Base-by-base conservation (phyloP, 1,284 basidiomycete genomes). In the Ustilago bromivora region DNA sequence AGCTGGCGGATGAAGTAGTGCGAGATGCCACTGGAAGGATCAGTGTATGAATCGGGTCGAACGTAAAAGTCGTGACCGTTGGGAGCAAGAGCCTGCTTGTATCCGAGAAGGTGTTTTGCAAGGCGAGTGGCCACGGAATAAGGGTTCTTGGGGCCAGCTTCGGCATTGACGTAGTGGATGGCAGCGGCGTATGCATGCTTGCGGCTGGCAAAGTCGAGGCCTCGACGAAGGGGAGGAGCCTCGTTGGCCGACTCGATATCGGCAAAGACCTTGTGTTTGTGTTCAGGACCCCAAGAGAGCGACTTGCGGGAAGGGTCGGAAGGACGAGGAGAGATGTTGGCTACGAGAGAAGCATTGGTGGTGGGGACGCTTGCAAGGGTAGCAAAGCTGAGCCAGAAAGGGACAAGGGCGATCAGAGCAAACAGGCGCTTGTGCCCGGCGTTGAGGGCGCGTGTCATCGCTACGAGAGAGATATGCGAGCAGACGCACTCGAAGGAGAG, bases 1-100 rank as follows among this genome's bases (percentile, higher is more conserved):
- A 70, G 65, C 64, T 82, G 81, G 38, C 77, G 78, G 34, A 82
- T 52, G 54, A 71, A 82, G 71, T 76, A 76, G 68, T 79, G 71
- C 51, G 67, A 76, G 52, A 82, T 71, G 23, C 79, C 81, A 46
- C 76, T 76, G 28, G 61, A 63, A 7, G 66, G 62, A 31, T 82
- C 81, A 31, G 75, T 74, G 75, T 82, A 82, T n/a, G 77, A 79
- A 58, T 82, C 81, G 40, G 71, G 70, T 19, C 79, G 66, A 23
- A 82, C 66, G 71, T 71, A 76, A n/a, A 82, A 78, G 46, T 76
- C 78, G 57, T 76, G 67, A 15, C 70, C 75, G 6, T 56, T 53
- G n/a, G 76, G 67, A 19, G 71, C 75, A 17, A 65, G 61, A 32
- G 63, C 69, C 47, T 71, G 41, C 31, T 65, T 56, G 38, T 67